A percentile compares a stretch with the other conserved stretches of the same genome.
phyloP scores from a whole-genome alignment of 1,139 yeast genomes.

The Yamadazyma jaroonii region DNA sequence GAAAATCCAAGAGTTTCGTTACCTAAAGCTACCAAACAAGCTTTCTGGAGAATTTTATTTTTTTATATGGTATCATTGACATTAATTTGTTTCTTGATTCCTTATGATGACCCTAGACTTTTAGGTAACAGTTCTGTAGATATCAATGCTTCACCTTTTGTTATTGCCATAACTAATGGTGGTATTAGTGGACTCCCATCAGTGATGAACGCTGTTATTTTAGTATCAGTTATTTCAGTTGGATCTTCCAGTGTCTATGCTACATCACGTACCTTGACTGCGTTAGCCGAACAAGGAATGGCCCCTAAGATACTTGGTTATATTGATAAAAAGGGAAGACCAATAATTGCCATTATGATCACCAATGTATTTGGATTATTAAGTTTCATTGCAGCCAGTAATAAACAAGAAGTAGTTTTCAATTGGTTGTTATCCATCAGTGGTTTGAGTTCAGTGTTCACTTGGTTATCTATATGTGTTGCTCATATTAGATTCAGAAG shows the following conservation, averaged over 20 bases:
- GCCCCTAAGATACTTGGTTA: conserved; percentile 39
- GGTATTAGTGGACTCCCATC: conserved; percentile 48
- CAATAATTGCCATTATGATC: conserved; percentile 37
- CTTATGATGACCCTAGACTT: conserved; percentile 30
- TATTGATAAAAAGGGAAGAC: conserved; percentile 42
- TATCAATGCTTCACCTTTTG: conserved; percentile 24
- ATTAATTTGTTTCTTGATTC: conserved; percentile 37
- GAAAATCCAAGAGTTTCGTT: conserved; percentile 35
- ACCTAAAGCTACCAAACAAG: conserved; percentile 44
- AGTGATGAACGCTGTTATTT: conserved; percentile 43
- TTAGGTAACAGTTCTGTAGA: conserved; percentile 26
- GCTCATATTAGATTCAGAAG: conserved; percentile 38
- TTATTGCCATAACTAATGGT: conserved; percentile 48
- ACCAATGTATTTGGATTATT: conserved; percentile 38
- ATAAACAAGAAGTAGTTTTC: conserved; percentile 31
- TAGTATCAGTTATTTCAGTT: conserved; percentile 41
- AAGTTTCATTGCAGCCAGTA: conserved; percentile 39
- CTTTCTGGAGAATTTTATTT: conserved; percentile 43
- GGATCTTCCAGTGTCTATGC: conserved; percentile 48
- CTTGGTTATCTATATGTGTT: conserved; percentile 38
- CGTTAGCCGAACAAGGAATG: conserved; percentile 43
- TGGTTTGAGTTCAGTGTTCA: conserved; percentile 37
- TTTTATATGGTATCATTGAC: conserved; percentile 39
- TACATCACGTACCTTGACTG: conserved; percentile 40
- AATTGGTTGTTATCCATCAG: conserved; percentile 39